Conservation (phyloP, 2,329 filamentous ascomycete genomes). For the Neospermospora avenae region DNA sequence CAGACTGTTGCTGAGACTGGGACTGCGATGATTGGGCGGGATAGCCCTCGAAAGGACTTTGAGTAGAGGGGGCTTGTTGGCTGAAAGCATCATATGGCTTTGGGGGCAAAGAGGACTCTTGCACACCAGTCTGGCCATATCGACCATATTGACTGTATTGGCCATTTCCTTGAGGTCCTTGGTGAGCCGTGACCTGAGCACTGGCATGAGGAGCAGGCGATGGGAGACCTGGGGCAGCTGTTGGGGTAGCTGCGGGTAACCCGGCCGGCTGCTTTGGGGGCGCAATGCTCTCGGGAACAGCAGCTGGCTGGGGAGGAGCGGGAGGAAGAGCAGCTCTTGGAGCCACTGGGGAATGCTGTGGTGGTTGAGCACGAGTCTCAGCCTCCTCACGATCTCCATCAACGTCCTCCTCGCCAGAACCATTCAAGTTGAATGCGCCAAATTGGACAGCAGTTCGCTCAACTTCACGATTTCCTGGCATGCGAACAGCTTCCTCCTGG, state of each 20-base stretch:
- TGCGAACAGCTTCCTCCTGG: slow-evolving; percentile 95
- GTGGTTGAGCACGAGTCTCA: slow-evolving; percentile 89
- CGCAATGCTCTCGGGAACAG: slow-evolving; percentile 53
- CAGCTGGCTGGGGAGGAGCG: slow-evolving; percentile 49
- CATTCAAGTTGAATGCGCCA: slow-evolving; percentile 88
- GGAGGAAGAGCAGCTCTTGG: slow-evolving; percentile 87
- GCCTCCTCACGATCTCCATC: slow-evolving; percentile 94
- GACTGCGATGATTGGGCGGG: slow-evolving; percentile 57
- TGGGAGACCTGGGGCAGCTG: slow-evolving; percentile 37
- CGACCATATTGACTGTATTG: slow-evolving; percentile 65
- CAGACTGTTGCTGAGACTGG: slow-evolving; percentile 56
- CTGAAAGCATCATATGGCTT: slow-evolving; percentile 88
- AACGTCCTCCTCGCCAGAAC: slow-evolving; percentile 73
- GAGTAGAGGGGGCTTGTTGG: slow-evolving; percentile 62
- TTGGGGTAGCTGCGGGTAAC: slow-evolving; percentile 47
- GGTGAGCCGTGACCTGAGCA: slow-evolving; percentile 37
- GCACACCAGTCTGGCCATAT: slow-evolving; percentile 60
- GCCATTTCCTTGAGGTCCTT: slow-evolving; percentile 31
- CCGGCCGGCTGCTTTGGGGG: slow-evolving; percentile 43
- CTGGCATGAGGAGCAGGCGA: slow-evolving; percentile 37
- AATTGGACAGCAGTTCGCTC: slow-evolving; percentile 94
- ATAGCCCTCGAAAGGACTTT: slow-evolving; percentile 61
- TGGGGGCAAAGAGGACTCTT: slow-evolving; percentile 61
- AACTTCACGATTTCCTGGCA: slow-evolving; percentile 95
- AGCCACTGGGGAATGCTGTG: slow-evolving; percentile 85